These are phyloP conservation scores for Diaporthe sp. DNA, from an alignment of 2,329 filamentous ascomycete genomes.

Conservation along the genomic window DNA sequence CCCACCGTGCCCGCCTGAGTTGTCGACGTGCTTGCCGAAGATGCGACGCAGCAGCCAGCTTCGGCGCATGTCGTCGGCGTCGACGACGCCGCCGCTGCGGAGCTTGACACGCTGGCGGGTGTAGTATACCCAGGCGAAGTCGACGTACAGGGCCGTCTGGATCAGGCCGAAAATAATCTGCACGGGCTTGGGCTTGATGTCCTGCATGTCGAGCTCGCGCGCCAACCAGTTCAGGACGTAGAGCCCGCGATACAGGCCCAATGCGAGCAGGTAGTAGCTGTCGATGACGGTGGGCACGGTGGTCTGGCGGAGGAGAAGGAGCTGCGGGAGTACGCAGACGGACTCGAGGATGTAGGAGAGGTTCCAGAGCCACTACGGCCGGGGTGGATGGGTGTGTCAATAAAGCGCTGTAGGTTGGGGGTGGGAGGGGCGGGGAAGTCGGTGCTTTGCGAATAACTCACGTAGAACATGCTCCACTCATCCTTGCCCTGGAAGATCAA, in stretches of 20 bases:
- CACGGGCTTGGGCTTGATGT: conserved; percentile 72
- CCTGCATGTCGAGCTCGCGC: conserved; percentile 69
- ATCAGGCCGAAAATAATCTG: conserved; percentile 88
- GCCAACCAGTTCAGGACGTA: conserved; percentile 94
- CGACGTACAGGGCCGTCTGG: conserved; percentile 89
- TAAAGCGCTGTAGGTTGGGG: not conserved
- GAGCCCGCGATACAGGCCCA: conserved; percentile 87
- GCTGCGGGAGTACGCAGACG: conserved; percentile 88
- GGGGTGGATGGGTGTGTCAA: conserved; percentile 34
- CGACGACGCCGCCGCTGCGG: conserved; percentile 85
- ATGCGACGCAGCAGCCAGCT: conserved; percentile 87
- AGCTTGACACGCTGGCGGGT: conserved; percentile 94
- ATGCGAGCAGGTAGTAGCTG: conserved; percentile 90
- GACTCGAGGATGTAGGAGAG: conserved; percentile 95
- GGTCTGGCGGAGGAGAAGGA: conserved; percentile 92
- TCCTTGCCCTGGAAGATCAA: conserved; percentile 68
- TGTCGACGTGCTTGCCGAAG: conserved; percentile 70
- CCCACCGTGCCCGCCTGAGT: conserved; percentile 58
- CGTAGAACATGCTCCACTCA: conserved; percentile 61
- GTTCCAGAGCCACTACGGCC: conserved; percentile 77
- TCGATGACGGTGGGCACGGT: conserved; percentile 95
- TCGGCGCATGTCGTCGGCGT: conserved; percentile 86
- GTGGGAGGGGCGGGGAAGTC: not conserved
- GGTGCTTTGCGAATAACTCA: conserved; percentile 46
- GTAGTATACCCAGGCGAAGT: conserved; percentile 98